These are phyloP conservation scores for Verticillium albo-atrum DNA, from an alignment of 2,329 filamentous ascomycete species.

Conservation along the genomic window DNA sequence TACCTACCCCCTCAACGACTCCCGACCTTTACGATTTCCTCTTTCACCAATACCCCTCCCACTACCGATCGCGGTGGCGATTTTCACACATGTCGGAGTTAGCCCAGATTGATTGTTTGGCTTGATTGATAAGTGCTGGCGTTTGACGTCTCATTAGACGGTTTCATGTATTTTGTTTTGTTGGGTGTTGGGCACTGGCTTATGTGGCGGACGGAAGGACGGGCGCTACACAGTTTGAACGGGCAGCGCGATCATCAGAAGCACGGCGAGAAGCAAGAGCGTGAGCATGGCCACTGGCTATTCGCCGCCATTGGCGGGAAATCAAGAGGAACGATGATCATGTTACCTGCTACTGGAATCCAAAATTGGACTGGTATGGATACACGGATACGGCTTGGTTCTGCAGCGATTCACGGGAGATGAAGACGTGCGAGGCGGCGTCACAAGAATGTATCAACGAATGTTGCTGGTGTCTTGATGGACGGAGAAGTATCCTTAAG, in stretches of 20 bases:
- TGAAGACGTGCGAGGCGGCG: neutral
- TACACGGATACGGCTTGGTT: neutral
- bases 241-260: neutral
- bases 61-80: neutral
- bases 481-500: too few species aligned
- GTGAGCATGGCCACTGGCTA: too few species aligned
- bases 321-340: neutral
- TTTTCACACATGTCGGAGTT: neutral
- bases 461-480: neutral
- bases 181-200: neutral
- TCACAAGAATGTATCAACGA: neutral
- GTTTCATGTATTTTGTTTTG: neutral
- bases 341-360: neutral
- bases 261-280: neutral
- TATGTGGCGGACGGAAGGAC: neutral
- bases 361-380: neutral
- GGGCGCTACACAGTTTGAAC: neutral
- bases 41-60: neutral
- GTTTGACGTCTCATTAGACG: neutral
- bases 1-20: neutral
- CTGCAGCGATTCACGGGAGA: neutral
- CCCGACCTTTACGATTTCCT: neutral
- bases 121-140: neutral
- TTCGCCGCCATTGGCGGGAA: neutral
- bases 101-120: neutral